These are phyloP conservation scores for Lachancea nothofagi DNA, from an alignment of 805 yeast genomes.

Conservation along the genomic window DNA sequence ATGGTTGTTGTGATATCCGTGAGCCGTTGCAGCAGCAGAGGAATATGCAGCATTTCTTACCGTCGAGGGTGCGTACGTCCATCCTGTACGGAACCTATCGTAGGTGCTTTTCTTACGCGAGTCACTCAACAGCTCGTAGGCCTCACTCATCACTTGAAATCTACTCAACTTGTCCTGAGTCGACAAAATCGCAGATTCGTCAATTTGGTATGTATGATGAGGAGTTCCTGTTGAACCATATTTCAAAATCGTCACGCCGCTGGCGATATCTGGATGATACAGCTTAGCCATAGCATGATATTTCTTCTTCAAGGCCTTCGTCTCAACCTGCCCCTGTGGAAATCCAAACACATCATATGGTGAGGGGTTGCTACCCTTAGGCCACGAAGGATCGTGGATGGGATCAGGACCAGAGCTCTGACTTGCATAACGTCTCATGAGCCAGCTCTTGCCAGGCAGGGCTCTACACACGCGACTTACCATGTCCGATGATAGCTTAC, in stretches of 20 bases:
- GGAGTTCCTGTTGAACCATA: background rate
- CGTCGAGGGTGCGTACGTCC: slow-evolving; percentile 37
- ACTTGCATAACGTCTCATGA: slow-evolving; percentile 3
- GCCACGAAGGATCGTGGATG: slow-evolving; percentile 44
- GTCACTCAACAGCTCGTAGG: slow-evolving; percentile 52
- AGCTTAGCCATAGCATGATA: slow-evolving; percentile 61
- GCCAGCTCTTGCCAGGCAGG: slow-evolving; percentile 2
- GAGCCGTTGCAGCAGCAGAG: slow-evolving; percentile 12
- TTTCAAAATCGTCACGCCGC: slow-evolving; percentile 24
- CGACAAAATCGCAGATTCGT: slow-evolving; percentile 16
- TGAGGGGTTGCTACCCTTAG: slow-evolving; percentile 47
- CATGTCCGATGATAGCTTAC: no score
- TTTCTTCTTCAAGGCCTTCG: slow-evolving; percentile 39
- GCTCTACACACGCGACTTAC: background rate
- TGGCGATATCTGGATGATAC: slow-evolving; percentile 73
- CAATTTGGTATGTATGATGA: slow-evolving; percentile 4
- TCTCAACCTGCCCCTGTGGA: slow-evolving; percentile 33
- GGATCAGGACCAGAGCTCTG: slow-evolving; percentile 5
- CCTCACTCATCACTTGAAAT: slow-evolving; percentile 51
- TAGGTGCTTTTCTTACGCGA: slow-evolving; percentile 40
- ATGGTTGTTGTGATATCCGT: slow-evolving; percentile 32
- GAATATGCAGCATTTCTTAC: slow-evolving; percentile 3
- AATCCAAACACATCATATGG: slow-evolving; percentile 68
- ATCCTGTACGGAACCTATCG: slow-evolving; percentile 43
- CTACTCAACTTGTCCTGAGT: slow-evolving; percentile 33